Conservation (phyloP, 1,284 basidiomycete genomes). For the Bjerkandera adusta region DNA sequence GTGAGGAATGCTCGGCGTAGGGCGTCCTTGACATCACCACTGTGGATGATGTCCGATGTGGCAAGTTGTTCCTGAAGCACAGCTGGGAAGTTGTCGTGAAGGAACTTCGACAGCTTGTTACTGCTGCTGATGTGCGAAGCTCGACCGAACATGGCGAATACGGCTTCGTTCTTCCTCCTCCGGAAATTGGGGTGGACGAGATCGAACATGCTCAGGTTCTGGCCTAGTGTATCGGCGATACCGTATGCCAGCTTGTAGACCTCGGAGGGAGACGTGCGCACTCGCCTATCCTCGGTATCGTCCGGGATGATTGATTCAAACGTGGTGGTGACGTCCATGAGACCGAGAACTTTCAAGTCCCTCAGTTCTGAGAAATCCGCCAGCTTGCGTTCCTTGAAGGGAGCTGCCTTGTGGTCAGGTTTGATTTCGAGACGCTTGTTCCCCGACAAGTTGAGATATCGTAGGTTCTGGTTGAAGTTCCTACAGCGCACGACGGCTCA, state of each 20-base stretch:
- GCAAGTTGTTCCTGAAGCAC: slow-evolving; percentile 62
- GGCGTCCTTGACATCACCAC: slow-evolving; percentile 71
- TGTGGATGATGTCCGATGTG: slow-evolving; percentile 42
- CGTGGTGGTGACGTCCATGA: slow-evolving; percentile 97
- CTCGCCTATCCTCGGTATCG: slow-evolving; percentile 87
- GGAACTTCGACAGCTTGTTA: slow-evolving; percentile 70
- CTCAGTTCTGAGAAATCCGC: slow-evolving; percentile 87
- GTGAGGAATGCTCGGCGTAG: slow-evolving; percentile 83
- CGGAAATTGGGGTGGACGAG: slow-evolving; percentile 91
- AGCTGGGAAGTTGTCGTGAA: slow-evolving; percentile 77
- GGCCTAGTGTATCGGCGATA: slow-evolving; percentile 93
- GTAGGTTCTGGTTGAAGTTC: slow-evolving; percentile 95
- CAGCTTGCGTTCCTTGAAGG: slow-evolving; percentile 42
- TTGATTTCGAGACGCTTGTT: slow-evolving; percentile 90
- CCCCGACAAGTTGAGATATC: slow-evolving; percentile 87
- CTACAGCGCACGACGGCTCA: slow-evolving; percentile 40
- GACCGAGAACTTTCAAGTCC: slow-evolving; percentile 84
- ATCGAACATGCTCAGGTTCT: slow-evolving; percentile 86
- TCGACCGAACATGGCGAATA: slow-evolving; percentile 95
- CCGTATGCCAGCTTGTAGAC: slow-evolving; percentile 96
- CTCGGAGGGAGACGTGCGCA: slow-evolving; percentile 89
- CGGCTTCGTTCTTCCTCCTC: slow-evolving; percentile 75
- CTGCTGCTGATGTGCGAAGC: slow-evolving; percentile 65
- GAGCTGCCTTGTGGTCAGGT: slow-evolving; percentile 46
- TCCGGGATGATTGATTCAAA: slow-evolving; percentile 81